Base-by-base conservation (phyloP, 441 rosid genomes). In the Euphorbia neoarborescens region DNA sequence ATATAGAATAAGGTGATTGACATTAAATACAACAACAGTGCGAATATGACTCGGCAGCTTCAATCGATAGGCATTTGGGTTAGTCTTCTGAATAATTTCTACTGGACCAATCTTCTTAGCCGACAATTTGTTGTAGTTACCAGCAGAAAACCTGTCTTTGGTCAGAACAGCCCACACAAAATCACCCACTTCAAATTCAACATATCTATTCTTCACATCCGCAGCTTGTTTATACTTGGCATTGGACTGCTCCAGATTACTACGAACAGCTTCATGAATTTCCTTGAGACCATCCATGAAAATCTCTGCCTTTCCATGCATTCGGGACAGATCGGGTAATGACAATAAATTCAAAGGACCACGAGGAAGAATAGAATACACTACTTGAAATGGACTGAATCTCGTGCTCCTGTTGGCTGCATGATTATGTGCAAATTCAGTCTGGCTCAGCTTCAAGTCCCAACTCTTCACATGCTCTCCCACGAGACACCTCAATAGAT, bases 371-470 rank as follows among this genome's bases (percentile, higher is more conserved):
- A 40, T 17, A 13, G 0, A 56, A 59, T 68, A 67, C 0, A 57
- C 66, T 12, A 73, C 6, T 12, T 37, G 0, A 27, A 50, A 66
- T 58, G 15, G 25, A 22, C 65, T 24, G 9, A 59, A 46, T 3
- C 62, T 20, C 0, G 13, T 44, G n/a, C 54, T 73, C 2, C 1
- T n/a, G 17, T 58, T 73, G 1, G 44, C 59, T 12, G 27, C 22
- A 24, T 38, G 35, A 4, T 66, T 58, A 42, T 44, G 10, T 0
- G 76, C n/a, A n/a, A 73, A 73, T 19, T 66, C 14, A 1, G 27
- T 51, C 20, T 73, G 51, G 13, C 60, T 27, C 0, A 46, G 11
- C 10, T 73, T 66, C 7, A 15, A 10, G 17, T 73, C 66, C 66
- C 40, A 58, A 1, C 11, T 56, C 59, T 42, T 56, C 22, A 60